These are phyloP conservation scores for Cercospora zeae-maydis DNA, from an alignment of 2,329 filamentous ascomycete genomes.

Conservation along the genomic window DNA sequence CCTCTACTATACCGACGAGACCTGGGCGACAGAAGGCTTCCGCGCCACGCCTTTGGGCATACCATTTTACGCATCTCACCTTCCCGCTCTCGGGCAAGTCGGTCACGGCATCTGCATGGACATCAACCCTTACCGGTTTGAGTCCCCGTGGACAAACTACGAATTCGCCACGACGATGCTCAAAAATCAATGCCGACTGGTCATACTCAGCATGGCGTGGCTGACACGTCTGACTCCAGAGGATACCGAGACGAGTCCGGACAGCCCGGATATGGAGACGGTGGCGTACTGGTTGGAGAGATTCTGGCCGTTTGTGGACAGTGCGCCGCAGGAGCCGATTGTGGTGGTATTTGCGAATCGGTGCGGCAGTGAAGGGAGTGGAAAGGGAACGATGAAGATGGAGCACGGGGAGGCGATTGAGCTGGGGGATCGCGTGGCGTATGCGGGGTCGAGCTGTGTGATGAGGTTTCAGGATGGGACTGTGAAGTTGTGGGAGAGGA, in stretches of 20 bases:
- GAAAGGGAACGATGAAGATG: slow-evolving; percentile 24
- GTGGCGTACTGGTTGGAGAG: slow-evolving; percentile 72
- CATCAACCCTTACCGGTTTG: slow-evolving; percentile 62
- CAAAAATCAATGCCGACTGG: slow-evolving; percentile 55
- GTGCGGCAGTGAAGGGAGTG: slow-evolving; percentile 56
- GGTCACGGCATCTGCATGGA: slow-evolving; percentile 54
- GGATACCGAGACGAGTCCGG: slow-evolving; percentile 46
- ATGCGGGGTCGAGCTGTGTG: slow-evolving; percentile 71
- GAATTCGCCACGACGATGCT: slow-evolving; percentile 59
- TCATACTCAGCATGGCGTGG: slow-evolving; percentile 77
- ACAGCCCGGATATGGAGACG: slow-evolving; percentile 66
- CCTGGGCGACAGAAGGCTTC: slow-evolving; percentile 50
- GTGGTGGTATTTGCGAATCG: slow-evolving; percentile 70
- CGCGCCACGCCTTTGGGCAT: slow-evolving; percentile 5
- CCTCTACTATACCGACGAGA: slow-evolving; percentile 65
- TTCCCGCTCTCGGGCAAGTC: slow-evolving; percentile 38
- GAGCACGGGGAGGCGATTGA: slow-evolving; percentile 33
- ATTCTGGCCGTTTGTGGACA: slow-evolving; percentile 57
- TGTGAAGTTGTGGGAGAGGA: slow-evolving; percentile 54
- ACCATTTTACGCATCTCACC: slow-evolving; percentile 39
- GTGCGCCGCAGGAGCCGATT: slow-evolving; percentile 51
- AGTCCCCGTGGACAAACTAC: slow-evolving; percentile 55
- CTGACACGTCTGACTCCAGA: slow-evolving; percentile 56
- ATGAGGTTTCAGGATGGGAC: slow-evolving; percentile 63
- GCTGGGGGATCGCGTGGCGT: slow-evolving; percentile 50